Base-by-base conservation (phyloP, 106 monocot genomes). In the Iris macrosiphon region DNA sequence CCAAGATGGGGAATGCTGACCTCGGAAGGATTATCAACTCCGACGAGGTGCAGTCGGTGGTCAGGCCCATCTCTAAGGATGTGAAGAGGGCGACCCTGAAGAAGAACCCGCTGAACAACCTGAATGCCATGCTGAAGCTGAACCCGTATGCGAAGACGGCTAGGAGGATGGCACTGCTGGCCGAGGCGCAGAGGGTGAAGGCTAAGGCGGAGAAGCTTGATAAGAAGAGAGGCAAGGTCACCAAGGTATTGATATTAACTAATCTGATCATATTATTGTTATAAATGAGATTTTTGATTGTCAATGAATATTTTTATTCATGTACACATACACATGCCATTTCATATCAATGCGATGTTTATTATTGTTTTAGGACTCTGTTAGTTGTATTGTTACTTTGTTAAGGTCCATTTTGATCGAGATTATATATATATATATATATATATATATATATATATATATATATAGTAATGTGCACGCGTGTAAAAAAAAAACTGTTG, bases 11-110 rank as follows among this genome's bases (percentile, higher is more conserved):
- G 4, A 93, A 93, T 55, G 67, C 88, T 7, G 55, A 88, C 32
- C 67, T 93, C 14, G 58, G 71, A 3, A 78, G 91, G 63, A 81
- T 91, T 20, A 82, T 91, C 7, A 82, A 91, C 70, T 86, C 82
- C 3, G 86, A 85, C n/a, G 85, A 86, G 73, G 82, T 82, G n/a
- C 79, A 82, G 49, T 77, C 82, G 2, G 90, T 91, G 20, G 85
- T 91, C 11, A 78, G 56, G 65, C 90, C 90, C 2, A 75, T 80
- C 45, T 75, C 72, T 24, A 87, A 71, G 71, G 75, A 72, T 32
- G 40, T 72, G 2, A 82, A 78, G 68, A 63, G 64, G 48, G 63
- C 52, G 40, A 31, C 64, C 0, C 48, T 87, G 24, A 87, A 87
- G 75, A 87, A 79, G 79, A 85, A 85, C 20, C 84, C 84, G 0